Evolutionary conservation across 1,284 basidiomycete species (phyloP), one percentile per base, ranked within the genome.

Genomic region (Xerocomus amazonicus): DNA sequence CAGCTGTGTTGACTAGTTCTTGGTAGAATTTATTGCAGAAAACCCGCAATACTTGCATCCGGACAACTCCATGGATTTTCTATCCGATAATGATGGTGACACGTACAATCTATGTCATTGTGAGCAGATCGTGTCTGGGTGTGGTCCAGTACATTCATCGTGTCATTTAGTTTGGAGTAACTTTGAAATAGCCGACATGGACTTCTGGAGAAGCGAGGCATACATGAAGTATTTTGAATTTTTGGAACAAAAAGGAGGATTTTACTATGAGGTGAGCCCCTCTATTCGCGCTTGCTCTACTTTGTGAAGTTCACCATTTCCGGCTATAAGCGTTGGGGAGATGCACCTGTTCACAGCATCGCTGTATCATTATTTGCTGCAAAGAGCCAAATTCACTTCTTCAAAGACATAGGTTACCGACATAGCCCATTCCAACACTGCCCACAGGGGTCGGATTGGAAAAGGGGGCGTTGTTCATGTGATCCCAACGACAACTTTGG

Each of bases 261-360:
- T 91, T 61, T 90, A 89, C 65, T 92, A 92, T 59, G 90, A 92
- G 78, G 83, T 82, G 29, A 45, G 68, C 67, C 37, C 46, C 28
- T 32, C 26, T 9, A 16, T 34, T n/a, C n/a, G n/a, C n/a, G 23
- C 17, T 0, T 9, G 10, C 33, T 40, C 12, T 36, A 44, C 13
- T 16, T 42, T 13, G 13, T 16, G 38, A 19, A 29, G 14, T 31
- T 58, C 33, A 55, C 40, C 26, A 9, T 39, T 19, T 17, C 35
- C 12, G n/a, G n/a, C n/a, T 39, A 40, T 47, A 55, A 84, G 77
- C 76, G 88, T 45, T 90, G 89, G 90, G 91, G 91, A 46, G 91
- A 94, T 63, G 92, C 92, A 8, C 92, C 90, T 4, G 79, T 93
- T 8, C 90, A 92, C 61, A 87, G 83, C 46, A 90, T 93, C 50